Evolutionary conservation across 345 rosid species (phyloP).

Genomic region (Lumnitzera racemosa): DNA sequence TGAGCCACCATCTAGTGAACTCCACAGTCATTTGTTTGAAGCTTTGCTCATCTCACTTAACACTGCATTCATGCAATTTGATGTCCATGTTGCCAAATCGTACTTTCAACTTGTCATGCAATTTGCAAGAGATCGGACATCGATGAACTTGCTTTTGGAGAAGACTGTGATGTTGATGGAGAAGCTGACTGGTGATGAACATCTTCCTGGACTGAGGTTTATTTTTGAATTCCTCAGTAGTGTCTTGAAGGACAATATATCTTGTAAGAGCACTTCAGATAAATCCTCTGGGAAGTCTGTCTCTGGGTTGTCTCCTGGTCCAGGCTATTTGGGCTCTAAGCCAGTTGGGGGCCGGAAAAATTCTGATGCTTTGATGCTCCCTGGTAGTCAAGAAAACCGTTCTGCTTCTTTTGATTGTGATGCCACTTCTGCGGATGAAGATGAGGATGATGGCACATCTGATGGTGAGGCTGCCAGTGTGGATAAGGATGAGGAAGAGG

Average conservation of each 20-base stretch:
- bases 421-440: constrained; percentile 93
- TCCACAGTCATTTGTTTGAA: constrained; percentile 75
- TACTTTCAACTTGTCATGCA: constrained; percentile 75
- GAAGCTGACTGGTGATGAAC: constrained; percentile 62
- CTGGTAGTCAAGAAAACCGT: constrained; percentile 69
- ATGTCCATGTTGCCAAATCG: constrained; percentile 63
- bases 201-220: constrained; percentile 69
- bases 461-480: constrained; percentile 97
- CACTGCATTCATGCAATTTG: constrained; percentile 71
- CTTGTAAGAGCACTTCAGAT: constrained; percentile 36
- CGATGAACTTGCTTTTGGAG: constrained; percentile 58
- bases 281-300: constrained; percentile 43
- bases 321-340: constrained; percentile 47
- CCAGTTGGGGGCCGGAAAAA: constrained; percentile 57
- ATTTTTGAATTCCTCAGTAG: constrained; percentile 78
- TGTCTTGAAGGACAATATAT: constrained; percentile 54
- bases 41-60: constrained; percentile 71
- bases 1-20: constrained; percentile 35
- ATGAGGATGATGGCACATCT: constrained; percentile 99
- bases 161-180: constrained; percentile 62
- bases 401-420: constrained; percentile 75
- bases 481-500: constrained; percentile 95
- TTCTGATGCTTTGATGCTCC: constrained; percentile 58
- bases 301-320: constrained; percentile 28
- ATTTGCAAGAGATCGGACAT: constrained; percentile 61